Evolutionary conservation across 2,329 filamentous ascomycete genomes (phyloP), one percentile per base, ranked within the genome.

Genomic region (Aspergillus sp.): DNA sequence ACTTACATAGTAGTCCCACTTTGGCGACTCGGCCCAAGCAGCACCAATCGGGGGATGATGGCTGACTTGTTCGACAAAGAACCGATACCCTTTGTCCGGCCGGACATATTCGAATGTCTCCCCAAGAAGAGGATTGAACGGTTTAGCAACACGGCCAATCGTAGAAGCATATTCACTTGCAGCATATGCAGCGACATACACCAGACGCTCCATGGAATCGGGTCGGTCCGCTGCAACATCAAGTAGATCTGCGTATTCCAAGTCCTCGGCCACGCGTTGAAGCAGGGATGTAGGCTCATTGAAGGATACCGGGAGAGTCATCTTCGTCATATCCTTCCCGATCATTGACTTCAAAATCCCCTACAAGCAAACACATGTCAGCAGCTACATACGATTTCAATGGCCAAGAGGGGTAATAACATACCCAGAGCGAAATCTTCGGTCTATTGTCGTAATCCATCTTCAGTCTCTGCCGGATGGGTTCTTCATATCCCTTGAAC

Each of bases 251-350:
- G 91, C 90, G 72, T 99, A 99, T 77, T 99, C 95, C 91, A 99
- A 94, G 72, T 99, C 95, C 78, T 99, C 95, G 5, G 91, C 92
- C 47, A 96, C 94, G 73, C 95, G 91, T 76, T 98, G 95, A 8
- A 99, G 84, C 11, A 99, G 82, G 5, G 95, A 98, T 0, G 95
- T 99, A 0, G 95, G 95, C 77, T 99, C 95, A 78, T 99, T 99
- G 82, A 99, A 98, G 0, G 95, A 96, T 2, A 99, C 95, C 0
- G 95, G 95, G 19, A 99, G 81, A 0, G 95, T 98, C 94, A 99
- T 99, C 81, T 96, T 98, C 39, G 95, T 98, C 95, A 99, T 98
- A 73, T 99, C 95, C 76, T 99, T 98, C 64, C 95, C 95, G 77
- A 99, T 96, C 95, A 99, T 98, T 21, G 94, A 98, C 80, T 98